Base-by-base conservation (phyloP, 176 grass and related monocot genomes). In the Panicum miliaceum region DNA sequence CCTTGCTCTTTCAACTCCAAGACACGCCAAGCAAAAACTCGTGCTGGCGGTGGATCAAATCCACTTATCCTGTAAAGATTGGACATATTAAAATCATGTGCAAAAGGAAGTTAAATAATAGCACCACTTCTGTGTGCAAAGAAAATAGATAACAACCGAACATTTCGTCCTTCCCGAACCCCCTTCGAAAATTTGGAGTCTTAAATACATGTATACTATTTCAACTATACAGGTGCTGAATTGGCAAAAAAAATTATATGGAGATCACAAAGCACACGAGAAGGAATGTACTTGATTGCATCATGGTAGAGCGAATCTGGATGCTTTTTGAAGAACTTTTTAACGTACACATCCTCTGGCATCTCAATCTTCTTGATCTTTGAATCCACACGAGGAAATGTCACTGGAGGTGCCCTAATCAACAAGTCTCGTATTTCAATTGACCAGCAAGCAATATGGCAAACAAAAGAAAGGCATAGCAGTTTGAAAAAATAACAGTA, bases 1-100 rank as follows among this genome's bases (percentile, higher is more conserved):
- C 91, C 96, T 47, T 93, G 83, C 18, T 82, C 41, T 78, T 87
- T 98, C 81, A 98, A 75, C 56, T 98, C 91, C 75, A 98, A 72
- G 34, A 98, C 81, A 74, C 89, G 85, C 91, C 91, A 98, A 82
- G 93, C 93, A 75, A 98, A 98, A 88, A 95, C 77, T 90, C 93
- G 86, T 38, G 96, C 88, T 66, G 93, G 89, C 59, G 96, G 93
- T 32, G 96, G 89, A 88, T 90, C 93, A 85, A 92, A 92, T 35
- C 82, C 89, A 64, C 87, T 92, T 91, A 98, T 85, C 80, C 96
- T 98, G 80, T 58, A 82, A 86, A 47, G 50, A 68, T 64, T 20
- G 63, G 64, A 10, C 7, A 14, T 35, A 36, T 26, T 36, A 36
- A 41, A 40, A 42, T 47, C 27, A 22, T 40, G 32, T 29, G 69